Base-by-base conservation (phyloP, 148 eudicot species). In the Euryodendron excelsum region DNA sequence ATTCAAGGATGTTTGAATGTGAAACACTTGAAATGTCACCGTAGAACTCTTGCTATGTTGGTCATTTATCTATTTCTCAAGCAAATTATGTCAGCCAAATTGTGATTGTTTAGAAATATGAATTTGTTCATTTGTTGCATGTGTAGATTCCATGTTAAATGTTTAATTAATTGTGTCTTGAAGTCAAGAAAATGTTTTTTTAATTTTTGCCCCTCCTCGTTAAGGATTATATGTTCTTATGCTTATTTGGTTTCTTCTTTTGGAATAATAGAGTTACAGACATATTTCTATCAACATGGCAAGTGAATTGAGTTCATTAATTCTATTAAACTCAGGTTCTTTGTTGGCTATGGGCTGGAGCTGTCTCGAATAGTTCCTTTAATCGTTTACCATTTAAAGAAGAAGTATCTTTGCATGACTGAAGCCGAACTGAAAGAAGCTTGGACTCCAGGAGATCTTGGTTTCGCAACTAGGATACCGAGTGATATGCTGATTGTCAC, bases 261-360 rank as follows among this genome's bases (percentile, higher is more conserved):
- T n/a, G n/a, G n/a, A n/a, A n/a, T n/a, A n/a, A n/a, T n/a, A n/a
- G n/a, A n/a, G n/a, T n/a, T n/a, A n/a, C n/a, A n/a, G n/a, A 15
- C 53, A 36, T 36, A 17, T 65, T 36, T n/a, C 45, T 65, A 33
- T 36, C 23, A 20, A 18, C 13, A 55, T 61, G 63, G 20, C 14
- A 34, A 27, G 33, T n/a, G 62, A 23, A 27, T 9, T 0, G 52
- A 31, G 58, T 61, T 72, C 0, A 50, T 58, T n/a, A 3, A 30
- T 64, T 65, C 27, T 67, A 59, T 75, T 20, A 15, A 27, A 45
- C 23, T 25, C 84, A 94, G 94, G 89, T 90, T 93, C 89, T 93
- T 93, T 76, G 91, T 91, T 3, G 94, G 96, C 27, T 93, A 93
- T 30, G 98, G 99, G 78, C 86, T 95, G 36, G 96, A 90, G 88